Base-by-base conservation (phyloP, 805 yeast species). In the Metschnikowia hibisci region DNA sequence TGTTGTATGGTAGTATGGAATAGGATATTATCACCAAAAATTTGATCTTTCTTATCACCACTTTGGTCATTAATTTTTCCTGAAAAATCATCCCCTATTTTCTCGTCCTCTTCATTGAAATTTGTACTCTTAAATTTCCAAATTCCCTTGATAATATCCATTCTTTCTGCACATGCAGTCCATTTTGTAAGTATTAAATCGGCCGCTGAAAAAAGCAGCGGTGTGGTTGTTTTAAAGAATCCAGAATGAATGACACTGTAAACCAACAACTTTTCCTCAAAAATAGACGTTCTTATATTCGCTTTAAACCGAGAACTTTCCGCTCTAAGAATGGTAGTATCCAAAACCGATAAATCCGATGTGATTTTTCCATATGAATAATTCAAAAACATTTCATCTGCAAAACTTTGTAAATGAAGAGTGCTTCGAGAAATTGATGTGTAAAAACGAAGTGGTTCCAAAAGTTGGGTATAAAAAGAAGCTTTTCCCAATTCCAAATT, bases 191-290 rank as follows among this genome's bases (percentile, higher is more conserved):
- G 40, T 6, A 50, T 18, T 6, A 50, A 44, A 13, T 58, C 57
- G 10, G 57, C 13, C 0, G 64, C 46, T 13, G 43, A 43, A 4
- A 57, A 28, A 2, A 62, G 32, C 52, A 51, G 60, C 4, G 67
- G 67, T 4, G 54, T 35, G 22, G 53, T 55, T 8, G 63, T 39
- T 39, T 67, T 65, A 15, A 68, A 51, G 42, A 57, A 65, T 2
- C 69, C 70, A n/a, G 63, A 41, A 10, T 52, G 51, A 6, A 55
- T 39, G 4, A 52, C 49, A 0, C 55, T 41, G 3, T 46, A 34
- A 2, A 61, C 39, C 18, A 58, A 35, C 39, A 43, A 38, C 10
- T 45, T 16, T 2, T 52, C 55, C 0, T 43, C 47, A 1, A 38
- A 13, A 2, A 46, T 35, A 6, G 43, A 39, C 16, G 56, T 34